These are phyloP conservation scores for Penicillium egyptiacum DNA, from an alignment of 495 filamentous ascomycete species.

Conservation along the genomic window DNA sequence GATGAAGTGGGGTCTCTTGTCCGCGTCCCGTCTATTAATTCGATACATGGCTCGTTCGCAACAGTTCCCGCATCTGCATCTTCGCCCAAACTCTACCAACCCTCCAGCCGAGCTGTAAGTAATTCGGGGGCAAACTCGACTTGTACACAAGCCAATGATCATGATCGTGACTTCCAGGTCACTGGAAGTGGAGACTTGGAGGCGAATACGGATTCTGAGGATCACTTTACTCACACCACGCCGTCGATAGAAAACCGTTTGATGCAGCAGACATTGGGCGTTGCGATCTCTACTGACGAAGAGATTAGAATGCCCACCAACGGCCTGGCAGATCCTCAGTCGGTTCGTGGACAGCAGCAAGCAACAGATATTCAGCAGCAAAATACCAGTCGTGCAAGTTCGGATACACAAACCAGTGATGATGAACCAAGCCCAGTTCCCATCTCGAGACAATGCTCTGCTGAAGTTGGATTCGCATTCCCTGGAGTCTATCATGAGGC, in stretches of 20 bases:
- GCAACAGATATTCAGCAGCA: neutral
- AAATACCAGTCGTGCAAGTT: neutral
- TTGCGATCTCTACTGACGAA: neutral
- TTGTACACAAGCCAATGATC: neutral
- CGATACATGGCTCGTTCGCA: neutral
- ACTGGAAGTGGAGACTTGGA: neutral
- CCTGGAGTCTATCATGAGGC: slow-evolving; percentile 25
- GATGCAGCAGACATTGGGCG: neutral
- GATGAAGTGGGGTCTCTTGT: neutral
- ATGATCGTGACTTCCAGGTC: neutral
- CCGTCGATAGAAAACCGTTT: neutral
- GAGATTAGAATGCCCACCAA: neutral
- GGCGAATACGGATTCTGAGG: neutral
- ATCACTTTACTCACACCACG: neutral
- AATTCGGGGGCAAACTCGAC: neutral
- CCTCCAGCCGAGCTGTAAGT: neutral
- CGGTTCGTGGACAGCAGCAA: neutral
- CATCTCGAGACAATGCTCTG: slow-evolving; percentile 11
- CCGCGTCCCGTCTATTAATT: neutral
- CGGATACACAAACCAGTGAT: neutral
- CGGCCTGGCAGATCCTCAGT: neutral
- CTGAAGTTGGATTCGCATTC: slow-evolving; percentile 24
- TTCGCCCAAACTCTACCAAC: neutral
- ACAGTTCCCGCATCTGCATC: neutral
- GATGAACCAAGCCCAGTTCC: neutral